phyloP scores from a whole-genome alignment of 176 grass and related monocot genomes.

The Carex scoparia region DNA sequence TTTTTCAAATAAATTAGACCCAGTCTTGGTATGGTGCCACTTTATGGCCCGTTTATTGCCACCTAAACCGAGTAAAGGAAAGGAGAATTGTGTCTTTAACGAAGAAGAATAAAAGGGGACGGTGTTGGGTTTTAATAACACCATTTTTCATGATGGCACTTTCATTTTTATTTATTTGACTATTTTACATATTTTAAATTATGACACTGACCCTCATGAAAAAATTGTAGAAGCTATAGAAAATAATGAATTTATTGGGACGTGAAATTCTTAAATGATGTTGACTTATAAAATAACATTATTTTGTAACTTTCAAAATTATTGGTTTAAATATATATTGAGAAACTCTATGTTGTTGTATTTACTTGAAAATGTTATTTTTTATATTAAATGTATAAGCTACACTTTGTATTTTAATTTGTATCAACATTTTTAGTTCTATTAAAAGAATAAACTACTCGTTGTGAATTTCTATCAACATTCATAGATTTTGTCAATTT shows the following conservation, averaged over 20 bases:
- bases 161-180: neutral
- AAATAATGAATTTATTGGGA: neutral
- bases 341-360: neutral
- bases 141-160: neutral
- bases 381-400: neutral
- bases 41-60: slow-evolving; percentile 22
- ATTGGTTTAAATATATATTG: neutral
- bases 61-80: slow-evolving; percentile 9
- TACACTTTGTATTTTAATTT: too few species aligned
- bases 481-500: neutral
- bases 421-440: too few species aligned
- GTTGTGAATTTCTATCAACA: neutral
- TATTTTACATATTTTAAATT: neutral
- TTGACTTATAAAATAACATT: neutral
- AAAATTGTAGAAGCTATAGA: neutral
- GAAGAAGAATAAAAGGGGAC: neutral
- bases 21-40: neutral
- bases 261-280: neutral
- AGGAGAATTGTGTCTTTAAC: neutral
- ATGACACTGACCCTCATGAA: neutral
- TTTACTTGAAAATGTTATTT: neutral
- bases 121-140: neutral
- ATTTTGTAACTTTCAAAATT: neutral
- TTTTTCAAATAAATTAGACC: neutral
- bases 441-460: too few species aligned